Base-by-base conservation (phyloP, 176 grass and related monocot genomes). In the Raddia guianensis region DNA sequence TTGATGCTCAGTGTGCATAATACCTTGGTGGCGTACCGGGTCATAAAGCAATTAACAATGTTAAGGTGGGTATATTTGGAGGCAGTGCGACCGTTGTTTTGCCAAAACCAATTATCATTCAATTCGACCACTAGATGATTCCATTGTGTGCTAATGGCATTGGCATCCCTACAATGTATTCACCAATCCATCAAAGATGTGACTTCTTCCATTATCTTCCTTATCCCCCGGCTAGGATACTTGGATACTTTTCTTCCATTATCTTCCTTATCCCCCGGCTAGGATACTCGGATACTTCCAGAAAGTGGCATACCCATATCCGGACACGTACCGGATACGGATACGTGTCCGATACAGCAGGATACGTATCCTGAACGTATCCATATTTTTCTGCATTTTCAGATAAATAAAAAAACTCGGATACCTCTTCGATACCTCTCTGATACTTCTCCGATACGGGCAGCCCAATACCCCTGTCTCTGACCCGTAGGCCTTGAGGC, bases 1-100 rank as follows among this genome's bases (percentile, higher is more conserved):
- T 46, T 87, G 32, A 12, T 51, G 63, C 54, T 43, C 42, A 66
- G 57, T 21, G 49, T 37, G 46, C 45, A 69, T 45, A 52, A 70
- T 70, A 54, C 14, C 66, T 34, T 75, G 45, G 12, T 35, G 12
- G 12, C 76, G 15, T 48, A 19, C 12, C 33, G 44, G 62, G 13
- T 70, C 33, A 54, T 72, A 54, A 9, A 63, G 5, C 20, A 70
- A 53, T 20, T 53, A 54, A 34, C 33, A 75, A 40, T 40, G 37
- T 40, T 40, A 40, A 40, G 37, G 1, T 40, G 37, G 37, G 37
- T 40, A 64, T 63, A 9, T 51, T 13, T 35, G 32, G 21, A 59
- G 9, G 5, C 7, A 70, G 37, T 14, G 63, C 14, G 33, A 49
- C 35, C 33, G 9, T 77, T 34, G n/a, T 74, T 12, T 44, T 51